phyloP scores from a whole-genome alignment of 345 rosid species.

The Populus simonii region DNA sequence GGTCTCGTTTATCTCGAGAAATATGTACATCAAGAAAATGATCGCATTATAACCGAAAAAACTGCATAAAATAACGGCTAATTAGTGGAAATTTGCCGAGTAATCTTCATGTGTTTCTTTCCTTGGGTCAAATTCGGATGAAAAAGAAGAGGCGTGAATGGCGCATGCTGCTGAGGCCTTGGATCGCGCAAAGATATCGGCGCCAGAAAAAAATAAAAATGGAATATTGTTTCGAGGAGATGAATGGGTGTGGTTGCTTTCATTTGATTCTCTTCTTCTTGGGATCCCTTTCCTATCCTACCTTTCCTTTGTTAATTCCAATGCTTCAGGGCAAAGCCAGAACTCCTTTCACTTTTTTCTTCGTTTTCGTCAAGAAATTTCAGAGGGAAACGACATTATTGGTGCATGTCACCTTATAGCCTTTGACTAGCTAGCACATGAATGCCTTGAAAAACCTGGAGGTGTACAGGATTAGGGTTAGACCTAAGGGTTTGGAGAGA shows the following conservation, averaged over 20 bases:
- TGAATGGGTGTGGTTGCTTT: background rate
- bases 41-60: slow-evolving; percentile 5
- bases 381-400: too few species aligned
- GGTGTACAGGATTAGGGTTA: too few species aligned
- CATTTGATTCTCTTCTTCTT: slow-evolving; percentile 8
- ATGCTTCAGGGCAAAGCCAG: background rate
- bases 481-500: too few species aligned
- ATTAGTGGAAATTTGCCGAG: background rate
- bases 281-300: background rate
- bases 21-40: background rate
- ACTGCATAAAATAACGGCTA: slow-evolving; percentile 11
- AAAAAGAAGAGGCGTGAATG: slow-evolving; percentile 37
- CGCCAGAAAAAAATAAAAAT: slow-evolving; percentile 21
- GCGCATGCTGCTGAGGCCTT: slow-evolving; percentile 29
- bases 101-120: background rate
- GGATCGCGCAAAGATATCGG: slow-evolving; percentile 47
- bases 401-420: too few species aligned
- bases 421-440: too few species aligned
- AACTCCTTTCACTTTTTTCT: background rate
- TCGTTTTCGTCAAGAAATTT: background rate
- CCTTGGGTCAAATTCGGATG: background rate
- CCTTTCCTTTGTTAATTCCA: slow-evolving; percentile 6
- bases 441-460: too few species aligned
- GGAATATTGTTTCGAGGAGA: background rate
- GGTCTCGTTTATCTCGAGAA: background rate